Base-by-base conservation (phyloP, 768 basidiomycete species). In the Leccinellum luteum region DNA sequence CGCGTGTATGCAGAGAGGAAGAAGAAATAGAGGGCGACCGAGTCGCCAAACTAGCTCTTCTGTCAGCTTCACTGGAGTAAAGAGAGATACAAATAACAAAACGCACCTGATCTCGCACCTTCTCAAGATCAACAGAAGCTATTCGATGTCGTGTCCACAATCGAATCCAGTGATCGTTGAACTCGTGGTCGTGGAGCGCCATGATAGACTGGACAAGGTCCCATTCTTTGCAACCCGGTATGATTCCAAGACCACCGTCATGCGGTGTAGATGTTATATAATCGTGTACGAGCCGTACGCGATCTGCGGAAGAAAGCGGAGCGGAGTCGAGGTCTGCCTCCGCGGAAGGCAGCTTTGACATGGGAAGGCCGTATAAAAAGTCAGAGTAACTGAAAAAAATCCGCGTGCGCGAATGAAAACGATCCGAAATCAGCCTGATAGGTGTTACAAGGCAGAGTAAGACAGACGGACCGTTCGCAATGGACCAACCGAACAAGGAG, bases 221-320 rank as follows among this genome's bases (percentile, higher is more conserved):
- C 92, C 92, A 98, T 52, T 85, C 82, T 14, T 80, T 73, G 23
- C 84, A 78, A 14, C 82, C 84, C 2, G 90, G 87, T 8, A 86
- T 83, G 49, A 98, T 84, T 1, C 91, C 93, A 2, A 96, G 81
- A 5, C 94, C 94, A 10, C 92, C 88, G 52, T 95, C 94, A n/a
- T 76, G 66, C 0, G 79, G 76, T 0, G 82, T 83, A 1, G 88
- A 83, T 3, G 91, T 85, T 58, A 94, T 76, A 68, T 86, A 88
- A 7, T 79, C 68, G 65, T 94, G 78, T 0, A 93, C 80, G 30
- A 93, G 81, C n/a, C 92, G 85, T 21, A 94, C 75, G n/a, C 88
- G 83, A 66, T 94, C 89, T 1, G 91, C 85, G 6, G 89, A 81
- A 0, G 83, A 83, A 28, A 90, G 73, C 0, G 81, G 73, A 3